Conservation (phyloP, 2,329 filamentous ascomycete species). For the Fusarium abutilonis region DNA sequence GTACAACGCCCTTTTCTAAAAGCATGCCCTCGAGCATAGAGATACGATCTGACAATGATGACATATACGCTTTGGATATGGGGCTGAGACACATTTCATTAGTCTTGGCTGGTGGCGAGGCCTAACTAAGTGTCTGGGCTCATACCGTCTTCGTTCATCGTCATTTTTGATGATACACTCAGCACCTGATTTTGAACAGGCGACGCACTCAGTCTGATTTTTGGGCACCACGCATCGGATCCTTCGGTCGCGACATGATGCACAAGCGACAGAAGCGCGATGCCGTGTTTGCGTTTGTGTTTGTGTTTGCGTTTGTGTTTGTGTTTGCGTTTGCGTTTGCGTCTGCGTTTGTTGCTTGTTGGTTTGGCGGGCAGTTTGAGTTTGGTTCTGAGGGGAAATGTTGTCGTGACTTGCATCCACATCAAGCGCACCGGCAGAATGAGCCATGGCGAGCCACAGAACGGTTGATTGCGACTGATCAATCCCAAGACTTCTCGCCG, state of each 20-base stretch:
- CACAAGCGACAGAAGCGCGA: slow-evolving; percentile 65
- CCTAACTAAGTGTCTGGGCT: neutral
- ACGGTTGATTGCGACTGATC: neutral
- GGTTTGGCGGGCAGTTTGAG: slow-evolving; percentile 38
- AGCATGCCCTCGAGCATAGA: slow-evolving; percentile 62
- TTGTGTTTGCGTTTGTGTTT: slow-evolving; percentile 40
- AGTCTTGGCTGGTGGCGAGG: neutral
- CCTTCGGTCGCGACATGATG: slow-evolving; percentile 60
- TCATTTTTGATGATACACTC: slow-evolving; percentile 67
- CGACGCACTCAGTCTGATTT: slow-evolving; percentile 61
- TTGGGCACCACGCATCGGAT: slow-evolving; percentile 64
- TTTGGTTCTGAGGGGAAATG: slow-evolving; percentile 44
- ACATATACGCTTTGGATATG: slow-evolving; percentile 68
- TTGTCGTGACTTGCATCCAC: slow-evolving; percentile 50
- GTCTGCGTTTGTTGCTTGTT: slow-evolving; percentile 49
- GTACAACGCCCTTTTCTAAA: slow-evolving; percentile 58
- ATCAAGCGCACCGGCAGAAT: slow-evolving; percentile 30
- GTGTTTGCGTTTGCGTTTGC: too few relatives aligned
- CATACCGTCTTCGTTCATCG: slow-evolving; percentile 64
- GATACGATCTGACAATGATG: slow-evolving; percentile 64
- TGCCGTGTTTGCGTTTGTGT: slow-evolving; percentile 44
- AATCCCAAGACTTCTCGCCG: neutral
- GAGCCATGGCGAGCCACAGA: slow-evolving; percentile 25
- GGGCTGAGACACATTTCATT: slow-evolving; percentile 52
- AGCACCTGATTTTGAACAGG: slow-evolving; percentile 61